Evolutionary conservation across 345 rosid species (phyloP), one percentile per base, ranked within the genome.

Genomic region (Populus simonii): DNA sequence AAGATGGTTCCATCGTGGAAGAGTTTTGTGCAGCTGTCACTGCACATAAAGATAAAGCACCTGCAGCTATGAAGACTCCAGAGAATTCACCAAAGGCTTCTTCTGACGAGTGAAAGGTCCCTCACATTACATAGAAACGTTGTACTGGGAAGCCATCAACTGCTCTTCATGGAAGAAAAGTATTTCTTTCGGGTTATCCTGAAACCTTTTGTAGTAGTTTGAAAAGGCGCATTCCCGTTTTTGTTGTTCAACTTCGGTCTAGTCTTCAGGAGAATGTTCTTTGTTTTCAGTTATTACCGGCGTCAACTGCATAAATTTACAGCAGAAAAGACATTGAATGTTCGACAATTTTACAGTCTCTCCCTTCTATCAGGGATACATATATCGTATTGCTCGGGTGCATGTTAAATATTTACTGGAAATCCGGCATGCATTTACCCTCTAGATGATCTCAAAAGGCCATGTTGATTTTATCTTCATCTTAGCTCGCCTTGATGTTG

Each of bases 41-140:
- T 13, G 87, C 84, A 38, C 89, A 96, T 75, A 89, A 89, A 86
- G 89, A 80, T 43, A 90, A 88, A 75, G 45, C 84, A 5, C 36
- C 72, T 25, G 72, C 74, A 47, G 82, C 66, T 74, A 49, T 91
- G 82, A 92, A 88, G 90, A 92, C 98, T 33, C 97, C 94, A 0
- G 99, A 96, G 89, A 92, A 89, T 82, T 92, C 94, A 47, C 99
- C 99, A 1, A 73, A 79, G 67, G 81, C 78, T 68, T 75, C 75
- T 68, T 75, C 79, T n/a, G 75, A 80, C 16, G 78, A 69, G 66
- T 80, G 79, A 80, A 57, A 69, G 29, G 45, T 9, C 71, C 33
- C 18, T 15, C 29, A 33, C 25, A 68, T 51, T n/a, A 65, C 39
- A 66, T 8, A 38, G 39, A 47, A 29, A 43, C 61, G 47, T 55